Evolutionary conservation across 2,329 filamentous ascomycete genomes (phyloP), one percentile per base, ranked within the genome.

Genomic region (Fonsecaea multimorphosa): DNA sequence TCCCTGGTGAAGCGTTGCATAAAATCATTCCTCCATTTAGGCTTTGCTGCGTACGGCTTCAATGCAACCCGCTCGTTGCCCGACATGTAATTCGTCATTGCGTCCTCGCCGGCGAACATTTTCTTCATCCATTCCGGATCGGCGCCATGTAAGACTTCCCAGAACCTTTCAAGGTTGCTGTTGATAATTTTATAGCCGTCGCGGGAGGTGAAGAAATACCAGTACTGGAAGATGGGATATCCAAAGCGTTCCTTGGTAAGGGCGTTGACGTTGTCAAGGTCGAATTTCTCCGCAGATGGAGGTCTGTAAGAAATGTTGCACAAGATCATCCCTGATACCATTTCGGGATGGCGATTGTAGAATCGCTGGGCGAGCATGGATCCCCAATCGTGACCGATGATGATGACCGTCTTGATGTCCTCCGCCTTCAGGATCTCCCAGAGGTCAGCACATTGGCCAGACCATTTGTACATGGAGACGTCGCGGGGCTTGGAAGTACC

Each of bases 341-440:
- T 76, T 1, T 78, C 72, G 0, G 77, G 79, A 59, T 80, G 71
- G 67, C 78, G 79, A 55, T 80, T 76, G 68, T 79, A 82, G 14
- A 83, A 65, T 14, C 81, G 76, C 60, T 79, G 76, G 0, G 78
- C 77, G 11, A 80, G 66, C 7, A 61, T 66, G 16, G 78, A 77
- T 44, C 83, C 83, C 82, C 82, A 85, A 71, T 85, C 83, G 66
- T 84, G 83, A 51, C 82, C 83, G 34, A 84, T 74, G 2, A 79
- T 76, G 61, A 84, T 75, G 32, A 77, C 74, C 38, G 73, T 72
- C 53, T 70, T 49, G 22, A 79, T 66, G 1, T 72, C 63, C 69
- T 82, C 79, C 4, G 72, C 67, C 63, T 79, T 73, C 11, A 83
- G 72, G 4, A 83, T 80, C 22, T 81, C 78, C 2, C 73, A 60